Conservation (phyloP, 2,329 filamentous ascomycete species). For the Alternaria arborescens region DNA sequence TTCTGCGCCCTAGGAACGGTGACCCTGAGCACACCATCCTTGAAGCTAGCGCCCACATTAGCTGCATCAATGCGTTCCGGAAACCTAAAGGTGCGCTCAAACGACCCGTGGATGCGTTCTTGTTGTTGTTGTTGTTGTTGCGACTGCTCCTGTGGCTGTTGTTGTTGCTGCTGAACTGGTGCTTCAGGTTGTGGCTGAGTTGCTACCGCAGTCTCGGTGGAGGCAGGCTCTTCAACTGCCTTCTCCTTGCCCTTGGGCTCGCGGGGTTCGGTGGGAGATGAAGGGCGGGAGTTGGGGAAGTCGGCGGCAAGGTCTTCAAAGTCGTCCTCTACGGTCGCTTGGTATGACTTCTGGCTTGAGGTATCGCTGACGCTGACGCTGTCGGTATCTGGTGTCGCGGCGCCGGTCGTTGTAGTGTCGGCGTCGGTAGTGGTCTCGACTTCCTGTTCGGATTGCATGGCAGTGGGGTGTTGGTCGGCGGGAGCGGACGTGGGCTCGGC, state of each 20-base stretch:
- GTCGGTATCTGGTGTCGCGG: slow-evolving; percentile 36
- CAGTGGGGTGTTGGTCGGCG: background rate
- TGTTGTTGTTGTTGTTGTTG: slow-evolving; percentile 56
- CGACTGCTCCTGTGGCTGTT: slow-evolving; percentile 8
- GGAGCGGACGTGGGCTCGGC: slow-evolving; percentile 1
- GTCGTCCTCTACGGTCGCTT: slow-evolving; percentile 49
- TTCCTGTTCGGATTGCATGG: background rate
- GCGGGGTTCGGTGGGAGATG: slow-evolving; percentile 25
- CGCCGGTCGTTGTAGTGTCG: slow-evolving; percentile 18
- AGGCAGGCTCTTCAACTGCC: slow-evolving; percentile 24
- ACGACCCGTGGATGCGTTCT: slow-evolving; percentile 72
- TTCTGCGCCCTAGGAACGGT: slow-evolving; percentile 68
- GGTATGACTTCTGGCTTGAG: slow-evolving; percentile 44
- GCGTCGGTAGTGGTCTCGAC: slow-evolving; percentile 15
- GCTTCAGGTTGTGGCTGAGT: slow-evolving; percentile 30
- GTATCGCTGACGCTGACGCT: slow-evolving; percentile 47
- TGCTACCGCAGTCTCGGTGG: slow-evolving; percentile 26
- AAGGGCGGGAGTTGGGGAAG: slow-evolving; percentile 38
- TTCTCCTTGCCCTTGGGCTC: slow-evolving; percentile 44
- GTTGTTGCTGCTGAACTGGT: slow-evolving; percentile 15
- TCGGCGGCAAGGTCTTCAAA: slow-evolving; percentile 48
- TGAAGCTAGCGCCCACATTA: slow-evolving; percentile 67
- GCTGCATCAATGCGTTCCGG: slow-evolving; percentile 70
- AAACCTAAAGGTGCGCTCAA: slow-evolving; percentile 74
- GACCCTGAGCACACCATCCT: slow-evolving; percentile 72